phyloP scores from a whole-genome alignment of 345 rosid species.

The Odontarrhena argentea region DNA sequence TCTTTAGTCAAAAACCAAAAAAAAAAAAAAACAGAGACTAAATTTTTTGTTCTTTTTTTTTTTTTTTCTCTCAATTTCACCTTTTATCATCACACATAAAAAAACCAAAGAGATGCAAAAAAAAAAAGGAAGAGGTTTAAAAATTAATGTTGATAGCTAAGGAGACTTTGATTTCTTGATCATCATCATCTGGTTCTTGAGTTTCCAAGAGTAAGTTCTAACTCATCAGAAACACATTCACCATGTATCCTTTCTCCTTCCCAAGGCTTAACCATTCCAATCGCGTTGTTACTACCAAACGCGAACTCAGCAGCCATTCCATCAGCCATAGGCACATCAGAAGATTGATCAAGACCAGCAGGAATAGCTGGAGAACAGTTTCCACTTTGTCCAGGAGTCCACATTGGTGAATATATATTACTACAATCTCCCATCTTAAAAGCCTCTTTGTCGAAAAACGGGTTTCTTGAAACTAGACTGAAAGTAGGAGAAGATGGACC shows the following conservation, averaged over 20 bases:
- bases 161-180: background rate
- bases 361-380: slow-evolving; percentile 90
- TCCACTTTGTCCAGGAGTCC: slow-evolving; percentile 99
- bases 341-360: slow-evolving; percentile 67
- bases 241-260: slow-evolving; percentile 99
- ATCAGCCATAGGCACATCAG: slow-evolving; percentile 91
- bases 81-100: slow-evolving; percentile 31
- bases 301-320: slow-evolving; percentile 88
- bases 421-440: slow-evolving; percentile 51
- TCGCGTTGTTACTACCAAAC: slow-evolving; percentile 62
- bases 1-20: slow-evolving; percentile 22
- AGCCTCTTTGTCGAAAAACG: slow-evolving; percentile 74
- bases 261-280: slow-evolving; percentile 93
- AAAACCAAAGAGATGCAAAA: background rate
- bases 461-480: slow-evolving; percentile 80
- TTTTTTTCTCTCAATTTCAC: slow-evolving; percentile 18
- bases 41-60: background rate
- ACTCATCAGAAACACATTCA: slow-evolving; percentile 88
- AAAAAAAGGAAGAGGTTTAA: background rate
- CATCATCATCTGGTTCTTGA: slow-evolving; percentile 63
- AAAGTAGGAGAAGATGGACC: slow-evolving; percentile 94
- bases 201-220: slow-evolving; percentile 95
- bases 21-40: slow-evolving; percentile 3
- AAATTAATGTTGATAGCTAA: slow-evolving; percentile 28
- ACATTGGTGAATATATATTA: slow-evolving; percentile 59